Conservation (phyloP, 805 yeast species). For the Maudiozyma serrabonitensis region DNA sequence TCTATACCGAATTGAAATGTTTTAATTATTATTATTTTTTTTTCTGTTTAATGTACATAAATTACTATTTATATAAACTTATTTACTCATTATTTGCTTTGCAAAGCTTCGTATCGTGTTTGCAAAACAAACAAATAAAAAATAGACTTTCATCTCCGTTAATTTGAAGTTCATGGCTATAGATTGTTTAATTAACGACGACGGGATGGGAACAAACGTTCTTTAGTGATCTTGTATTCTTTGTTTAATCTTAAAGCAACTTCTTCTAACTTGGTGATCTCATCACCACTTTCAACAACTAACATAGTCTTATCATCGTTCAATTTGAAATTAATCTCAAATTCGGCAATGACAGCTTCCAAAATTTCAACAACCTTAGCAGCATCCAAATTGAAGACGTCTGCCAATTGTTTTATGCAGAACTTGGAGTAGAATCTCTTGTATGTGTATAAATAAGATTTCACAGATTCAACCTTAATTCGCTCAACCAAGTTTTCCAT, state of each 20-base stretch:
- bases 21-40: neutral
- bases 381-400: constrained; percentile 53
- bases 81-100: neutral
- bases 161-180: neutral
- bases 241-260: constrained; percentile 65
- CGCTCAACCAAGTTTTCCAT: constrained; percentile 64
- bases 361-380: constrained; percentile 52
- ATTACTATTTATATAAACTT: constrained; percentile 1
- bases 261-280: constrained; percentile 76
- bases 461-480: constrained; percentile 81
- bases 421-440: constrained; percentile 67
- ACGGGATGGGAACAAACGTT: constrained; percentile 24
- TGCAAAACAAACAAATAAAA: constrained; percentile 1
- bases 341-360: constrained; percentile 64
- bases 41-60: constrained; percentile 1
- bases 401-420: constrained; percentile 54
- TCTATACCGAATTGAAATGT: too few species aligned
- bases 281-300: constrained; percentile 66
- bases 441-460: constrained; percentile 86
- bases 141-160: neutral
- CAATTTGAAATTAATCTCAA: constrained; percentile 63
- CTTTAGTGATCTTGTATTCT: constrained; percentile 27
- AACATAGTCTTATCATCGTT: constrained; percentile 57
- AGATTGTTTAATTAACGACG: constrained; percentile 8
- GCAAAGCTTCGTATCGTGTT: neutral